phyloP scores from a whole-genome alignment of 2,329 filamentous ascomycete species.

The Elsinoe australis region DNA sequence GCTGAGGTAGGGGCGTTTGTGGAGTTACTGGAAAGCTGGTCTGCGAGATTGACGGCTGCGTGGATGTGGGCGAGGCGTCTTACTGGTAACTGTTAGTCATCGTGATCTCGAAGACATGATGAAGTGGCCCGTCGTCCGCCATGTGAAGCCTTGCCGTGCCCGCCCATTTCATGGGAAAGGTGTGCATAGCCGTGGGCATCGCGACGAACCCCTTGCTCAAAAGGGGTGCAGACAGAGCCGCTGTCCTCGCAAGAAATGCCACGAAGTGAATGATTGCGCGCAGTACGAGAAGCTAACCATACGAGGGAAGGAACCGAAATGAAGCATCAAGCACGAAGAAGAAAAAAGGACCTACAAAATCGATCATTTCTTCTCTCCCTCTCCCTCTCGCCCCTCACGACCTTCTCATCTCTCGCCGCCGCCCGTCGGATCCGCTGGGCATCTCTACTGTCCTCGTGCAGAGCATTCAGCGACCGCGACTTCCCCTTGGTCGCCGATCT shows the following conservation, averaged over 20 bases:
- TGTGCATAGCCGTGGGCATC: conserved; percentile 18
- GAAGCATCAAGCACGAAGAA: no score
- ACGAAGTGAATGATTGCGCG: no score
- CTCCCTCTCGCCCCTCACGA: conserved; percentile 62
- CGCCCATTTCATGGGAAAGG: no score
- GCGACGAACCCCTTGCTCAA: no score
- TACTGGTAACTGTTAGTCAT: conserved; percentile 40
- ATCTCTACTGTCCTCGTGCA: conserved; percentile 86
- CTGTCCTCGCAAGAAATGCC: no score
- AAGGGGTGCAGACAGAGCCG: no score
- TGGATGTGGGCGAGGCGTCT: conserved; percentile 66
- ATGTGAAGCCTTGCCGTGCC: no score
- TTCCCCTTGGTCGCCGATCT: conserved; percentile 48
- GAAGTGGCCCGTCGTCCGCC: no score
- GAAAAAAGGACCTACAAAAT: conserved; percentile 49
- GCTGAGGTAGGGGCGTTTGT: not conserved
- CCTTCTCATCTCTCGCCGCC: conserved; percentile 69
- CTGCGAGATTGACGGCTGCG: conserved; percentile 17
- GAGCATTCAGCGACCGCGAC: conserved; percentile 59
- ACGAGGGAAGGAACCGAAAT: no score
- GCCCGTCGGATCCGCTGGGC: conserved; percentile 74
- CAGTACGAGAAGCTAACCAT: no score
- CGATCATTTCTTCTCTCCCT: conserved; percentile 67
- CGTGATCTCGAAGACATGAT: not conserved
- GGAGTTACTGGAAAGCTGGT: no score